Evolutionary conservation across 1,284 basidiomycete species (phyloP).

Genomic region (Boletus subluridellus): DNA sequence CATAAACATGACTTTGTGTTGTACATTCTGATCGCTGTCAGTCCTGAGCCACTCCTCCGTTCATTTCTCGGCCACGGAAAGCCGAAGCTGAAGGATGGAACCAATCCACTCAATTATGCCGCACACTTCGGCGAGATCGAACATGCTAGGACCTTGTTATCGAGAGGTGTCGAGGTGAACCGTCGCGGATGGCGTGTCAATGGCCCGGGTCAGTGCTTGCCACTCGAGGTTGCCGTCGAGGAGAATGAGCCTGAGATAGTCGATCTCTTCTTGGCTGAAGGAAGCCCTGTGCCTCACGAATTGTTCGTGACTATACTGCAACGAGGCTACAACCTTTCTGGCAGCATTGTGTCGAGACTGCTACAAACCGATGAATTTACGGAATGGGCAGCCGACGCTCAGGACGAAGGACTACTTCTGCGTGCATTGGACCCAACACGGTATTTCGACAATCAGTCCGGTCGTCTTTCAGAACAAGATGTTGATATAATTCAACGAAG

Average conservation of each 20-base stretch:
- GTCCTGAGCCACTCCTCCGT: neutral
- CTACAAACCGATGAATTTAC: too few species aligned
- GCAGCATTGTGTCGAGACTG: neutral
- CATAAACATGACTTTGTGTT: neutral
- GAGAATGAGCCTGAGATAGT: accelerated
- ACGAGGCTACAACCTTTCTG: neutral
- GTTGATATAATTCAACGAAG: neutral
- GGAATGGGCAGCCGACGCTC: too few species aligned
- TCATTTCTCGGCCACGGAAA: neutral
- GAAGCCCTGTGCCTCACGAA: too few species aligned
- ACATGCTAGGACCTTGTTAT: conserved; percentile 6
- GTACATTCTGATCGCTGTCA: too few species aligned
- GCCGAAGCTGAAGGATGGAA: neutral
- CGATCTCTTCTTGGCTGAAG: too few species aligned
- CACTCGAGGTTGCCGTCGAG: conserved; percentile 4
- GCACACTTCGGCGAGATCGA: neutral
- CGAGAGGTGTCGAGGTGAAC: neutral
- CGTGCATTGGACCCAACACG: too few species aligned
- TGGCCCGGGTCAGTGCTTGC: neutral
- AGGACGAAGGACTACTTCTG: too few species aligned
- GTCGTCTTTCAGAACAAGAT: neutral
- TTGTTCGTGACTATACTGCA: too few species aligned
- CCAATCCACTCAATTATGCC: neutral
- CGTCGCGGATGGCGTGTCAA: too few species aligned
- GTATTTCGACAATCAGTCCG: neutral